These are phyloP conservation scores for Paramecium sexaurelia DNA, from an alignment of 73 alveolate species.

Conservation along the genomic window DNA sequence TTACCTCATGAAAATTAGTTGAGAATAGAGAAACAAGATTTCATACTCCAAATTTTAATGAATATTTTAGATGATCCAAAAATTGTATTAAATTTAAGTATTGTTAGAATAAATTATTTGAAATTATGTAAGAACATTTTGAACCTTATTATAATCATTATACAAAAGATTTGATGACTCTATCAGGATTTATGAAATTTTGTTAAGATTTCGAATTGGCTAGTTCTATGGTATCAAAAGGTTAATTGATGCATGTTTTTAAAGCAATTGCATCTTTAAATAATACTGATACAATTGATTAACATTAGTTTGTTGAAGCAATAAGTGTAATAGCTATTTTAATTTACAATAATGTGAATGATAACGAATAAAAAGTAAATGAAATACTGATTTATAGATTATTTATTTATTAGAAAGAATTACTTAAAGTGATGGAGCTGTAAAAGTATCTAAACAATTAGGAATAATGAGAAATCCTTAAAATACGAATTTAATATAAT, in stretches of 20 bases:
- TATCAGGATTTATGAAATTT: constrained; percentile 44
- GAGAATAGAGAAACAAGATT: constrained; percentile 10
- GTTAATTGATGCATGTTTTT: background rate
- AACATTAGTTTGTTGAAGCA: constrained; percentile 41
- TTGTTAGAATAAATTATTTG: background rate
- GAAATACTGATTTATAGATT: background rate
- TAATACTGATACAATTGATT: background rate
- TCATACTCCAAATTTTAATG: background rate
- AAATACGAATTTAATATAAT: background rate
- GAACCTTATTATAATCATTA: constrained; percentile 9
- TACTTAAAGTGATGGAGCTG: constrained; percentile 3
- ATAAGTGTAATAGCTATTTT: constrained; percentile 24
- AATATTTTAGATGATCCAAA: background rate
- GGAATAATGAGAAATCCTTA: background rate
- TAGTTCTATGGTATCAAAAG: constrained; percentile 18
- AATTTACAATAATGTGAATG: background rate
- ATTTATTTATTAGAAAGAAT: constrained; percentile 29
- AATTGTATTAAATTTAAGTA: background rate
- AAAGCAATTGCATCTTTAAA: constrained; percentile 26
- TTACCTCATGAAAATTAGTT: background rate
- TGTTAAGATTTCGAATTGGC: constrained; percentile 37
- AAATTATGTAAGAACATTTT: background rate
- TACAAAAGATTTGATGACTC: background rate
- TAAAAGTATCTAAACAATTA: background rate
- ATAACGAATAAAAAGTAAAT: background rate